Conservation (phyloP, 495 filamentous ascomycete species). For the Parathielavia hyrcaniae region DNA sequence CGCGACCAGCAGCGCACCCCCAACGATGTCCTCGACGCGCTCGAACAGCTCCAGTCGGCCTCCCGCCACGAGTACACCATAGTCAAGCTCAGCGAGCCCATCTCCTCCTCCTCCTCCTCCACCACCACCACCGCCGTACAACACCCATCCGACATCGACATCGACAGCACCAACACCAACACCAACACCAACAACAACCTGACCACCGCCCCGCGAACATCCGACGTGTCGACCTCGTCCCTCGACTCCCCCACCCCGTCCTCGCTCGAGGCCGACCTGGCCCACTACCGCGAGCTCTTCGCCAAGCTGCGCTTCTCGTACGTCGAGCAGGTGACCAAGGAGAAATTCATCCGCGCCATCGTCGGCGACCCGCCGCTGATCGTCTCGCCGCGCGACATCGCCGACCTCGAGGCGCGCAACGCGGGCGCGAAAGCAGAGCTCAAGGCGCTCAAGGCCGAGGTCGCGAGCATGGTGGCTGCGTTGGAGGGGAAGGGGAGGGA, state of each 20-base stretch:
- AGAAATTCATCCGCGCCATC: constrained; percentile 70
- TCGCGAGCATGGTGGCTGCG: constrained; percentile 61
- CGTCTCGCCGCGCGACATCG: constrained; percentile 74
- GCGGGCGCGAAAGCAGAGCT: constrained; percentile 66
- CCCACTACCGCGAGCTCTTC: constrained; percentile 90
- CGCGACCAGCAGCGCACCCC: constrained; percentile 17
- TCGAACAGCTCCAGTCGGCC: constrained; percentile 35
- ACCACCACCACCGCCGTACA: too few species aligned
- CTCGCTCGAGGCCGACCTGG: constrained; percentile 74
- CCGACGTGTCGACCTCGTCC: constrained; percentile 60
- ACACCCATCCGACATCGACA: constrained; percentile 10
- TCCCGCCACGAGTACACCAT: constrained; percentile 57
- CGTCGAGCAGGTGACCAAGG: constrained; percentile 74
- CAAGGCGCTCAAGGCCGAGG: constrained; percentile 71
- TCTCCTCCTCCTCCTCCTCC: constrained; percentile 42
- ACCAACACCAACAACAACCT: constrained; percentile 37
- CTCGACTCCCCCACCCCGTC: constrained; percentile 66
- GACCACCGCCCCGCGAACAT: constrained; percentile 44
- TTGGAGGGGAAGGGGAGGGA: constrained; percentile 63
- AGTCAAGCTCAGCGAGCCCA: constrained; percentile 68
- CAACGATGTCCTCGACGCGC: constrained; percentile 26
- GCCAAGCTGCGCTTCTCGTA: constrained; percentile 94
- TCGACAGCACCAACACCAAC: constrained; percentile 18
- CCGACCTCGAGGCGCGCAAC: constrained; percentile 67
- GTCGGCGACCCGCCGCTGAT: constrained; percentile 83